Conservation (phyloP, 306 rosid genomes). For the Inga leiocalycina region DNA sequence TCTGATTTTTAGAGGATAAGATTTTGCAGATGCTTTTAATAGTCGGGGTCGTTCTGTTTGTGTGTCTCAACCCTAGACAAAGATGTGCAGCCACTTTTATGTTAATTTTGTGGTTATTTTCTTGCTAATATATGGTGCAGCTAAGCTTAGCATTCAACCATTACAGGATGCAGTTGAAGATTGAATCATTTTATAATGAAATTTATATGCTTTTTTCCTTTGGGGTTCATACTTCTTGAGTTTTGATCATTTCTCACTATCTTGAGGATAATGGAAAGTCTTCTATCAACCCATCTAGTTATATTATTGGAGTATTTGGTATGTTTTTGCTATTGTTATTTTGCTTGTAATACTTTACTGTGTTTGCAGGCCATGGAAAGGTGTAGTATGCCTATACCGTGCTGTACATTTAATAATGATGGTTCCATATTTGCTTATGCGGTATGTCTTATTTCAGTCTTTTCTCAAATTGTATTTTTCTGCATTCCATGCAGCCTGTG, state of each 20-base stretch:
- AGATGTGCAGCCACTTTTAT: not conserved
- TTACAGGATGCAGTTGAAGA: not conserved
- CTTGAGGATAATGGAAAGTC: not conserved
- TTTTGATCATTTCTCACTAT: not conserved
- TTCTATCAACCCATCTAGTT: not conserved
- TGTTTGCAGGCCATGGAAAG: conserved; percentile 79
- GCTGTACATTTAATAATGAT: conserved; percentile 84
- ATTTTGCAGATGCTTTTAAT: not conserved
- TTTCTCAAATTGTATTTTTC: not conserved
- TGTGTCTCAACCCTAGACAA: not conserved
- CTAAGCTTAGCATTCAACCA: not conserved
- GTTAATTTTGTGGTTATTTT: not conserved
- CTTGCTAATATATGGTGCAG: not conserved
- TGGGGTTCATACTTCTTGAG: not conserved
- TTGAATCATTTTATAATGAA: not conserved
- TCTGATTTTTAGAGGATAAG: not conserved
- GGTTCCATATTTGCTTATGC: conserved; percentile 89
- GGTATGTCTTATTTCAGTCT: conserved; percentile 44
- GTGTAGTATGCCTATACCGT: conserved; percentile 87
- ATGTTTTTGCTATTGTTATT: not conserved
- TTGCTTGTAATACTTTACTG: not conserved
- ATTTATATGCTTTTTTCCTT: not conserved
- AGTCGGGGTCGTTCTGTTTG: not conserved
- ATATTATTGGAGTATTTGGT: not conserved
- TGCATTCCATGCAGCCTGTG: not conserved